These are phyloP conservation scores for Solanum chilense DNA, from an alignment of 257 asterid genomes.

Conservation along the genomic window DNA sequence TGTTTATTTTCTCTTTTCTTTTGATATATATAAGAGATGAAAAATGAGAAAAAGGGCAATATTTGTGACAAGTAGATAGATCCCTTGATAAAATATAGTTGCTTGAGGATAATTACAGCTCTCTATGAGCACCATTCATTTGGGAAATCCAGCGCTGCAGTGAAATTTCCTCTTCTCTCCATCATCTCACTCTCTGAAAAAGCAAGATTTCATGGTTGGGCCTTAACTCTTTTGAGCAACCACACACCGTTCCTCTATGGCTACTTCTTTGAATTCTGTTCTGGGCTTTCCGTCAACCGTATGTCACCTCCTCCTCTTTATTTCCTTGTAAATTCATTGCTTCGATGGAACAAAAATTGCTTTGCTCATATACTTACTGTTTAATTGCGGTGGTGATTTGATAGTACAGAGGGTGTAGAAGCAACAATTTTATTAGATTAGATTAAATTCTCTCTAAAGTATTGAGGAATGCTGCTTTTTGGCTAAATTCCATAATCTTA, in stretches of 20 bases:
- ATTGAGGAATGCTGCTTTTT: background rate
- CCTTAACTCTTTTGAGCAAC: background rate
- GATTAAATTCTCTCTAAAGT: background rate
- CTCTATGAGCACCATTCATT: background rate
- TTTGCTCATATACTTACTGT: background rate
- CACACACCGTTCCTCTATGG: conserved; percentile 18
- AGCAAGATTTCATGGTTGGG: background rate
- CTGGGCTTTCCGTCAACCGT: conserved; percentile 37
- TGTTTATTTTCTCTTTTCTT: background rate
- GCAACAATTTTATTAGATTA: background rate
- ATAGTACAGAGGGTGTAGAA: background rate
- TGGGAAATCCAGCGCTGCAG: background rate
- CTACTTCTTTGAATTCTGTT: conserved; percentile 48
- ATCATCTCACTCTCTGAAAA: background rate
- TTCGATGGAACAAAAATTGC: background rate
- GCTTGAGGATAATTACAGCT: background rate
- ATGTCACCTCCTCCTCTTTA: conserved; percentile 8
- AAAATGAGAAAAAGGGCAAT: too few species aligned
- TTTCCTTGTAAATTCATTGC: background rate
- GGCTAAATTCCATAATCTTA: background rate
- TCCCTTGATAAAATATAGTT: background rate
- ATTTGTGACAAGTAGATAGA: background rate
- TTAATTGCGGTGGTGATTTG: background rate
- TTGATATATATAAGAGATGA: too few species aligned
- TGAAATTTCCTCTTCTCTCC: background rate